These are phyloP conservation scores for Ceratobasidium papillatum DNA, from an alignment of 1,284 basidiomycete genomes.

Conservation along the genomic window DNA sequence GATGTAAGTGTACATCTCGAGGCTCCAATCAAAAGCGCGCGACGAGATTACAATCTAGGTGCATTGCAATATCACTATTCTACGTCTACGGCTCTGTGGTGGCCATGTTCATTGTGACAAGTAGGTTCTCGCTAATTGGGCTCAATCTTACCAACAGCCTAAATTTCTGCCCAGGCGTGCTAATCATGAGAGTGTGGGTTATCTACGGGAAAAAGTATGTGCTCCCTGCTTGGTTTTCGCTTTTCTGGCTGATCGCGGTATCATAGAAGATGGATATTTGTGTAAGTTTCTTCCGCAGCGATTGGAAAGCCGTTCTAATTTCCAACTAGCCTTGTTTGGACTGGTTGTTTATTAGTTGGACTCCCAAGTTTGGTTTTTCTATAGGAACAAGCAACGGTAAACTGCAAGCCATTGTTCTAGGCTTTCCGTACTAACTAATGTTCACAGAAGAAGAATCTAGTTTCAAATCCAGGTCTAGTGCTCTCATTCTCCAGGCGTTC, in stretches of 20 bases:
- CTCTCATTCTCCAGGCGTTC: background rate
- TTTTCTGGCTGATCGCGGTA: background rate
- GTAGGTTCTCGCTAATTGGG: background rate
- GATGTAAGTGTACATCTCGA: no score
- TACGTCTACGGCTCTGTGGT: slow-evolving; percentile 16
- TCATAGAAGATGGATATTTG: background rate
- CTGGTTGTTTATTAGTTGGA: no score
- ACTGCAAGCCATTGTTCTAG: no score
- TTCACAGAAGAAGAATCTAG: background rate
- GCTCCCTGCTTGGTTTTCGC: background rate
- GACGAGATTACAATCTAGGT: no score
- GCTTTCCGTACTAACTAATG: no score
- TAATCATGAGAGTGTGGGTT: slow-evolving; percentile 14
- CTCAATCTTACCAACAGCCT: background rate
- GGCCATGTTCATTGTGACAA: slow-evolving; percentile 6
- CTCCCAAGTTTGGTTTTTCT: no score
- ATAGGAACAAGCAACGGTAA: no score
- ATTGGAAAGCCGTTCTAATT: no score
- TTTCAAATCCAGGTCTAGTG: slow-evolving; percentile 1
- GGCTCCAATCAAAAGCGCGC: no score
- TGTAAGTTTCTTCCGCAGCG: background rate
- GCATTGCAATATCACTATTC: background rate
- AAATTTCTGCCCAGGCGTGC: background rate
- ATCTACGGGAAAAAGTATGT: slow-evolving; percentile 13
- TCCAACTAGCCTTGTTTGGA: no score